Evolutionary conservation across 768 basidiomycete species (phyloP).

Genomic region (Baorangia bicolor): DNA sequence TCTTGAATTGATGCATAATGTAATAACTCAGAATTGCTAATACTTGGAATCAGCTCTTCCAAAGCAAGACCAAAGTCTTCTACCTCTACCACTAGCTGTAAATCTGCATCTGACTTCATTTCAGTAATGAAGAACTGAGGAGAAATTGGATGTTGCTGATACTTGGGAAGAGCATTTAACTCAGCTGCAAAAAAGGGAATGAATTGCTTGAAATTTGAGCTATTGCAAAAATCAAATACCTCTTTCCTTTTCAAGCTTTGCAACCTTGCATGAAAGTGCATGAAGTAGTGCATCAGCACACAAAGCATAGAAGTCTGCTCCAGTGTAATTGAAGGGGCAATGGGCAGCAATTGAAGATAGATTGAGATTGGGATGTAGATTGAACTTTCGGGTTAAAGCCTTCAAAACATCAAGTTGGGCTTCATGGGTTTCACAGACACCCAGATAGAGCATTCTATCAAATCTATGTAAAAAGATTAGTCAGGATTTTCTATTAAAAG

Average conservation of each 20-base stretch:
- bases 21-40: slow-evolving; percentile 81
- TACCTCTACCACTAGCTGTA: slow-evolving; percentile 69
- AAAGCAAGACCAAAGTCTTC: slow-evolving; percentile 80
- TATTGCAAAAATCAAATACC: slow-evolving; percentile 36
- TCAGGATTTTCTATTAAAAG: neutral
- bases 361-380: slow-evolving; percentile 64
- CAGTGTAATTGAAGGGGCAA: slow-evolving; percentile 94
- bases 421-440: slow-evolving; percentile 83
- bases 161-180: slow-evolving; percentile 48
- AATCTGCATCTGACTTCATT: slow-evolving; percentile 67
- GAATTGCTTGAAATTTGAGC: neutral
- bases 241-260: slow-evolving; percentile 72
- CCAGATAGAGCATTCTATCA: slow-evolving; percentile 94
- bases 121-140: slow-evolving; percentile 90
- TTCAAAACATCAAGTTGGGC: slow-evolving; percentile 84
- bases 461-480: slow-evolving; percentile 54
- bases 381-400: slow-evolving; percentile 92
- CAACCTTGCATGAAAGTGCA: slow-evolving; percentile 89
- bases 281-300: slow-evolving; percentile 96
- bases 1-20: slow-evolving; percentile 66
- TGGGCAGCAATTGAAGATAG: slow-evolving; percentile 61
- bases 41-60: slow-evolving; percentile 69
- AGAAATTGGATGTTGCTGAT: slow-evolving; percentile 62
- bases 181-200: slow-evolving; percentile 4
- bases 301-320: slow-evolving; percentile 96